phyloP scores from a whole-genome alignment of 352 stramenopile species.

The Globisporangium carolinianum region DNA sequence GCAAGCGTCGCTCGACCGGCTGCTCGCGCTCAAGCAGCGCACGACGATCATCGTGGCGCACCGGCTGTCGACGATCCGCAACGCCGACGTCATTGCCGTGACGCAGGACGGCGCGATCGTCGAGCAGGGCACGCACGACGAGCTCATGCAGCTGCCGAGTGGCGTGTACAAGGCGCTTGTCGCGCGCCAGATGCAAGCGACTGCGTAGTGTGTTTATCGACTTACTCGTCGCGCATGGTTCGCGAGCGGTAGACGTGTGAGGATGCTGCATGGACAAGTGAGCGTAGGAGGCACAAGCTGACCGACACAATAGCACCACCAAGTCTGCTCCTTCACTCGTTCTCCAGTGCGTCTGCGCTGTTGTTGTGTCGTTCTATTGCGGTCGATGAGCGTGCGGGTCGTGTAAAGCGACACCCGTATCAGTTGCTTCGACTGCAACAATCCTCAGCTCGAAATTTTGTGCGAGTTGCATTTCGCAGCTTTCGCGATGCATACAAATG shows the following conservation, averaged over 20 bases:
- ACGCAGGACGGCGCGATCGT: constrained; percentile 31
- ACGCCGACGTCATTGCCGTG: constrained; percentile 34
- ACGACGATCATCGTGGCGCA: constrained; percentile 71
- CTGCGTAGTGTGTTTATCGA: not conserved
- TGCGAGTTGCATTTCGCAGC: too few species aligned
- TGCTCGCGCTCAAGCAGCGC: constrained; percentile 38
- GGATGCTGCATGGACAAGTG: not conserved
- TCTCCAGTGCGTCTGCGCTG: too few species aligned
- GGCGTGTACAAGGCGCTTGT: constrained; percentile 17
- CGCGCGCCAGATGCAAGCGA: constrained; percentile 4
- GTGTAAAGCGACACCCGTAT: too few species aligned
- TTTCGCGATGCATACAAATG: constrained; percentile 3
- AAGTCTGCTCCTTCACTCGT: too few species aligned
- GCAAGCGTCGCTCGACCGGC: constrained; percentile 20
- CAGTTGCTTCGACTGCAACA: too few species aligned
- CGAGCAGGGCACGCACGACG: constrained; percentile 29
- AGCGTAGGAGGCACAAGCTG: not conserved
- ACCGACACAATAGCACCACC: too few species aligned
- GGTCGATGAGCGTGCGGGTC: too few species aligned
- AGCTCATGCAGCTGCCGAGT: constrained; percentile 23
- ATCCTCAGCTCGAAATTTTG: too few species aligned
- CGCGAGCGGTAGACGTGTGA: not conserved
- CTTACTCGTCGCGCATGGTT: not conserved
- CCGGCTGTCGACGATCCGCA: constrained; percentile 78
- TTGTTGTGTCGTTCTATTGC: too few species aligned